phyloP scores from a whole-genome alignment of 371 early-diverging fungal species.

The Mortierella sp. region DNA sequence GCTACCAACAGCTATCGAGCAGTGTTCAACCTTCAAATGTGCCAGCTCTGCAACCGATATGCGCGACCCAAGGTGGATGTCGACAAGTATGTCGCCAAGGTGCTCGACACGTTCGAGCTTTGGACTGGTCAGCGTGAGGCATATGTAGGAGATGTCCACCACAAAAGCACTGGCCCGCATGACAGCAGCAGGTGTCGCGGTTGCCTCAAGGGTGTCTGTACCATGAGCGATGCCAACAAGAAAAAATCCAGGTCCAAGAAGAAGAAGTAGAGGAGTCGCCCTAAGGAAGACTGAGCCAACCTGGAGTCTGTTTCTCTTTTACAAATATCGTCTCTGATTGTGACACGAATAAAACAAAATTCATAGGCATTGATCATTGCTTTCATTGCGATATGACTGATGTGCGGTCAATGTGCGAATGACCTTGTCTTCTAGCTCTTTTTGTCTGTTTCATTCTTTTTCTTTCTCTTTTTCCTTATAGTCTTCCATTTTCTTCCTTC shows the following conservation, averaged over 20 bases:
- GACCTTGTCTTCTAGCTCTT: background rate
- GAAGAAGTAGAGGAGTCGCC: background rate
- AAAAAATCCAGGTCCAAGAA: background rate
- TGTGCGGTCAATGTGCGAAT: background rate
- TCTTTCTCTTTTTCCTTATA: background rate
- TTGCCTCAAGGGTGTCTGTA: background rate
- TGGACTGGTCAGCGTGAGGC: background rate
- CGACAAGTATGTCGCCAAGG: background rate
- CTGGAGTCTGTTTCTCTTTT: background rate
- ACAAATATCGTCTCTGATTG: background rate
- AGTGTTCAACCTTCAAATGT: background rate
- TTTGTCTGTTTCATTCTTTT: background rate
- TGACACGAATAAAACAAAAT: background rate
- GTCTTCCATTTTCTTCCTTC: background rate
- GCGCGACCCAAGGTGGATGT: background rate
- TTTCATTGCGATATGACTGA: background rate
- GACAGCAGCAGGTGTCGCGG: background rate
- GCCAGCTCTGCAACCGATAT: slow-evolving; percentile 5
- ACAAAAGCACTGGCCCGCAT: background rate
- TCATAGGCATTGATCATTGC: background rate
- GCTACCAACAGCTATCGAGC: background rate
- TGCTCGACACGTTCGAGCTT: background rate
- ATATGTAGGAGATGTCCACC: background rate
- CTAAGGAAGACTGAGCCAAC: background rate
- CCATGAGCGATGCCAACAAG: background rate